Conservation (phyloP, 1,284 basidiomycete genomes). For the Polyporus tsugae region DNA sequence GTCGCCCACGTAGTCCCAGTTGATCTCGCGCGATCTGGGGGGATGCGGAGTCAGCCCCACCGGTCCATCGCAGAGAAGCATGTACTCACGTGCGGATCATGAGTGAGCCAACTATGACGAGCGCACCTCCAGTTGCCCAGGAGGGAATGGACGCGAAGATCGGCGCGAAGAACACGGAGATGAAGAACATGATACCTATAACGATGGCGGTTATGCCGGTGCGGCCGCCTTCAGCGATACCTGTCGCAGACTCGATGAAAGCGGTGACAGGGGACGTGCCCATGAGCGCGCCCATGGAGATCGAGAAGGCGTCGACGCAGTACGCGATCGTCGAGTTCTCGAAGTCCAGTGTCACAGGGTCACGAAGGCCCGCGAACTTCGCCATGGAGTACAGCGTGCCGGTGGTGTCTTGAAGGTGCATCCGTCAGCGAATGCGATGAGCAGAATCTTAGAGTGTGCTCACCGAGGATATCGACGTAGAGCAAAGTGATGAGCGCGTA, state of each 20-base stretch:
- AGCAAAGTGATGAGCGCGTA: constrained; percentile 89
- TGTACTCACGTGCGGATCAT: constrained; percentile 83
- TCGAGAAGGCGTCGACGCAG: constrained; percentile 84
- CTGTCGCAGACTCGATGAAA: constrained; percentile 86
- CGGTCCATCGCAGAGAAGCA: no score
- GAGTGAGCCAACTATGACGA: constrained; percentile 87
- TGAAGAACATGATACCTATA: constrained; percentile 83
- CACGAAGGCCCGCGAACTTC: constrained; percentile 89
- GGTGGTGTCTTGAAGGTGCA: constrained; percentile 36
- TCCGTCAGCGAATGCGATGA: neutral
- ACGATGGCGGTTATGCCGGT: constrained; percentile 86
- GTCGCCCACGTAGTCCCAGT: constrained; percentile 91
- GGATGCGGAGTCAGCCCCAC: no score
- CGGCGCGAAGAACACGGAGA: constrained; percentile 90
- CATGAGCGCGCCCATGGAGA: constrained; percentile 84
- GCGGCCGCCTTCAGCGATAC: constrained; percentile 87
- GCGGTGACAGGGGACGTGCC: constrained; percentile 91
- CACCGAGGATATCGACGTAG: constrained; percentile 87
- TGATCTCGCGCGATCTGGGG: constrained; percentile 79
- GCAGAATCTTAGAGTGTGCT: constrained; percentile 26
- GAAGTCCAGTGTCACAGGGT: constrained; percentile 88
- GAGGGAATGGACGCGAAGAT: constrained; percentile 89
- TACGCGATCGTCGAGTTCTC: constrained; percentile 89
- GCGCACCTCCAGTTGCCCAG: constrained; percentile 90
- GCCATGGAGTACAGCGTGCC: constrained; percentile 93